Percentiles rank a stretch among this genome's conserved stretches.
Conservation (phyloP, 2,329 filamentous ascomycete species). For the Teratosphaeria gauchensis region DNA sequence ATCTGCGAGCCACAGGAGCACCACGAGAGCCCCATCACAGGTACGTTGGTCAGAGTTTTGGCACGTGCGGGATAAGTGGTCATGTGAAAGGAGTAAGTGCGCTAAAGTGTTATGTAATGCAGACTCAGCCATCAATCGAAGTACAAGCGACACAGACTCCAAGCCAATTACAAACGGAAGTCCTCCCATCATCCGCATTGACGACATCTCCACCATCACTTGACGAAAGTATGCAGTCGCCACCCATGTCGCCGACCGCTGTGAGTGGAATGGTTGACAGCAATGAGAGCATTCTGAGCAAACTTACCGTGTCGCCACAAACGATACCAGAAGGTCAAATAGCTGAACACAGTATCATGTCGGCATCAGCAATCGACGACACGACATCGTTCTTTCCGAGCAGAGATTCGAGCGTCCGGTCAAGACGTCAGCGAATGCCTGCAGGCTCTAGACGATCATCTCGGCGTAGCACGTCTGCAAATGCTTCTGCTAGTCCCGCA, state of each 20-base stretch:
- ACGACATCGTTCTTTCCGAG: constrained; percentile 15
- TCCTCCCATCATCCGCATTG: constrained; percentile 26
- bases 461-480: constrained; percentile 6
- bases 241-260: constrained; percentile 15
- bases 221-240: constrained; percentile 10
- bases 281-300: constrained; percentile 20
- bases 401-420: constrained; percentile 21
- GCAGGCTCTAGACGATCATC: background rate
- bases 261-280: constrained; percentile 16
- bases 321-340: constrained; percentile 21
- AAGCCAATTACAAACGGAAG: constrained; percentile 5
- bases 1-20: constrained; percentile 16
- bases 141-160: constrained; percentile 9
- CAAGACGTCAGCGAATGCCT: constrained; percentile 13
- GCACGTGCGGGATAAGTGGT: background rate
- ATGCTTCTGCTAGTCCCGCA: constrained; percentile 21
- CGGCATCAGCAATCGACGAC: constrained; percentile 12
- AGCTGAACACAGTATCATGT: constrained; percentile 19
- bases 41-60: constrained; percentile 11
- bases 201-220: constrained; percentile 15
- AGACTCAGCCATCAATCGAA: constrained; percentile 18
- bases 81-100: background rate
- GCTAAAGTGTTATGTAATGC: constrained; percentile 7
- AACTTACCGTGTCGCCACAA: constrained; percentile 20
- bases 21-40: constrained; percentile 24